A percentile compares a stretch with the other conserved stretches of the same genome.
Conservation (phyloP, 352 stramenopile species). For the Aphanomyces invadans region DNA sequence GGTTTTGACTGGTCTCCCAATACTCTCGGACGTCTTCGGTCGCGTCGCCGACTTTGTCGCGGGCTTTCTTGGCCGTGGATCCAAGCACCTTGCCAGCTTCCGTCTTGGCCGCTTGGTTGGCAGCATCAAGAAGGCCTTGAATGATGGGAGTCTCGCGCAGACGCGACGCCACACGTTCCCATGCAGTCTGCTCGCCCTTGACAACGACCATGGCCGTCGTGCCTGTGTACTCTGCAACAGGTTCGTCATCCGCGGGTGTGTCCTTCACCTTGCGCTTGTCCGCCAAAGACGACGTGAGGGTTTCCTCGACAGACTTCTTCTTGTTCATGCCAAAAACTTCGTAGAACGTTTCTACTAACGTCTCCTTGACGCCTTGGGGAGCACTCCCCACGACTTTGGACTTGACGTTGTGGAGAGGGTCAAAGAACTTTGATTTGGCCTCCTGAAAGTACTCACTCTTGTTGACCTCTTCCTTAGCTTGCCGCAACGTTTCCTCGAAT, state of each 20-base stretch:
- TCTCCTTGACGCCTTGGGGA: constrained; percentile 29
- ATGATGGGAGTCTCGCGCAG: constrained; percentile 94
- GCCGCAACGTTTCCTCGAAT: constrained; percentile 30
- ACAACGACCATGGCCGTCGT: constrained; percentile 75
- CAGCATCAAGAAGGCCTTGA: constrained; percentile 76
- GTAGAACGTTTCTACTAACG: constrained; percentile 29
- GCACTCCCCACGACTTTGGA: constrained; percentile 63
- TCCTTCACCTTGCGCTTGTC: constrained; percentile 30
- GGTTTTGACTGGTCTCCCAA: constrained; percentile 99
- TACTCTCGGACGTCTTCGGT: constrained; percentile 86
- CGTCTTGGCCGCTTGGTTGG: constrained; percentile 67
- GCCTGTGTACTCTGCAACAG: constrained; percentile 52
- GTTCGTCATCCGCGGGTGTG: constrained; percentile 30
- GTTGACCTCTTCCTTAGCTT: constrained; percentile 37
- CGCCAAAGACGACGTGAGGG: constrained; percentile 45
- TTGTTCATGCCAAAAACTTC: constrained; percentile 71
- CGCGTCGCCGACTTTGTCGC: constrained; percentile 73
- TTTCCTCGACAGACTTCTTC: constrained; percentile 66
- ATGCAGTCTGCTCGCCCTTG: constrained; percentile 91
- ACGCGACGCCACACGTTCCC: constrained; percentile 90
- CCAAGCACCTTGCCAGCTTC: constrained; percentile 67
- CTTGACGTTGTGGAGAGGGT: constrained; percentile 36
- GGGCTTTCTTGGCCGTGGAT: constrained; percentile 61
- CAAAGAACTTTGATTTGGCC: constrained; percentile 56
- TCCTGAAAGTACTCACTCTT: constrained; percentile 32